Base-by-base conservation (phyloP, 208 protist species). In the Crithidia sp. region DNA sequence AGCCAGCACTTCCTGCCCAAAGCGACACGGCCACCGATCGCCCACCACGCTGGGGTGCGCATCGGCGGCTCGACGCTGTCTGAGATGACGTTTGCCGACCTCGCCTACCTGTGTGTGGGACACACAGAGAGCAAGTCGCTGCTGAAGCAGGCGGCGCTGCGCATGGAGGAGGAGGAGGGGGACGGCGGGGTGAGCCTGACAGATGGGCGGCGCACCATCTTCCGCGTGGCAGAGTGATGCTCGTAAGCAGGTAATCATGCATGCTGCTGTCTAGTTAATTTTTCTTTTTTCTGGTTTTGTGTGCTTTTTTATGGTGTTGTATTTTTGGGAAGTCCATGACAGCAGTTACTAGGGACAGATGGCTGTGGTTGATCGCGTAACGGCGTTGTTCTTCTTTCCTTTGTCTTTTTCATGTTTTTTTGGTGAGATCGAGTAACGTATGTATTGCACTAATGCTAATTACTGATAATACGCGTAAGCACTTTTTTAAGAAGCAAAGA, bases 51-150 rank as follows among this genome's bases (percentile, higher is more conserved):
- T 3, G 81, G 79, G 3, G 75, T 86, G 47, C 55, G 47, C 60
- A 85, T 89, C 16, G 56, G 68, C 40, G 65, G 64, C 45, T 62
- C 53, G 7, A 62, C 43, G 13, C 77, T 62, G 67, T 89, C 91
- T 0, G 77, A 84, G 9, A 69, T 75, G 45, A 91, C 85, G 10
- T 79, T 92, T 61, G 85, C 84, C 6, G 93, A 97, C 63, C 67
- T 97, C 17, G 83, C 74, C n/a, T 97, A 88, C 75, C 80, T 83
- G 36, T 89, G 82, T 16, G 83, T 97, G 13, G 87, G 89, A 13
- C 77, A 83, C 44, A 77, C 83, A 28, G 89, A 93, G 60, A 79
- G 84, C 39, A 90, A 92, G 73, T 79, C 80, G 59, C 79, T 97
- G 58, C 80, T 97, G 47, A 77, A 82, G 40, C 87, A 95, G 73